Evolutionary conservation across 23 red algal species (phyloP).

Genomic region (Agarophyton chilense): DNA sequence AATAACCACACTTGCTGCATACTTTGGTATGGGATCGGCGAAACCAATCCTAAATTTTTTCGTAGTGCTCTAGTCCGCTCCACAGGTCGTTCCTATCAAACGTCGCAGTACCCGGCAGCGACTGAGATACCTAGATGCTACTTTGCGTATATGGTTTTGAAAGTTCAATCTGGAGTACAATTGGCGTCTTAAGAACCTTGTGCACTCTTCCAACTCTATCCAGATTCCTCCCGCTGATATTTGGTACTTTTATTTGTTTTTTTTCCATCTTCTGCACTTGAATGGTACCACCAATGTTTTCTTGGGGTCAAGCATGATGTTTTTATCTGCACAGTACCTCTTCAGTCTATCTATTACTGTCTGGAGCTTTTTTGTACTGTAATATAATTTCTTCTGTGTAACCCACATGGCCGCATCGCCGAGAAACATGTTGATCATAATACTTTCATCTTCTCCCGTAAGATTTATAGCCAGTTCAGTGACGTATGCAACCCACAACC

Average conservation of each 20-base stretch:
- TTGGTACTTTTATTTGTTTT: neutral
- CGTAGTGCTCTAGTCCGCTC: neutral
- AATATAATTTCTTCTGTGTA: neutral
- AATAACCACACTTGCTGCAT: neutral
- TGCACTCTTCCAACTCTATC: neutral
- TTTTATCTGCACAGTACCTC: neutral
- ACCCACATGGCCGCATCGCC: no score
- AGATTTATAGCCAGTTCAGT: no score
- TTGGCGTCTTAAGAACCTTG: neutral
- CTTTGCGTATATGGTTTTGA: conserved; percentile 24
- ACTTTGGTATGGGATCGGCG: neutral
- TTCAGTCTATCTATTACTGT: neutral
- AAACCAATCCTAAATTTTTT: neutral
- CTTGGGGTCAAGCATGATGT: neutral
- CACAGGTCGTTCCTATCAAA: neutral
- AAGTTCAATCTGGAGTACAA: neutral
- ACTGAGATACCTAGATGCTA: neutral
- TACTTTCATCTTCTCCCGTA: no score
- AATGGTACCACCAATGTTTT: neutral
- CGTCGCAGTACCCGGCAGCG: neutral
- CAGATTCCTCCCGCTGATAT: neutral
- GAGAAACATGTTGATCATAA: no score
- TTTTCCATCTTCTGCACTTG: neutral
- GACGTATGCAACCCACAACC: no score
- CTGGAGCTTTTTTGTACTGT: neutral